Evolutionary conservation across 129 eudicot species (phyloP), one percentile per base, ranked within the genome.

Genomic region (Smallanthus sonchifolius): DNA sequence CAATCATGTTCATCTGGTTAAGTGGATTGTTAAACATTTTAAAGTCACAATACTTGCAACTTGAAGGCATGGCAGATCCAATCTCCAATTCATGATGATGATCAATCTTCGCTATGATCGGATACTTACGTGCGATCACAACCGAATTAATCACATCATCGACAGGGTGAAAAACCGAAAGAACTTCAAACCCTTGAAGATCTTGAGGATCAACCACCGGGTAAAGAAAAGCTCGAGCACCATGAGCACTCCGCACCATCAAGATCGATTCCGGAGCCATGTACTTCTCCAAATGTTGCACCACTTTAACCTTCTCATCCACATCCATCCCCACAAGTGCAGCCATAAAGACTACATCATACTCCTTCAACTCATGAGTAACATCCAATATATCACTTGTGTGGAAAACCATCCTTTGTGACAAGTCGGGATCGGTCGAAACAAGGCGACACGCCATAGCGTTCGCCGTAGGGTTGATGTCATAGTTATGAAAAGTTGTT

Each of bases 241-340:
- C 96, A 66, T 91, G 98, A 19, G 97, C 98, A 69, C 98, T 94
- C 85, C 98, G 81, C 37, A 94, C 56, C 96, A 94, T 88, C 79
- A 94, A 39, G 11, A 81, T 70, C 4, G 98, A 86, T 10, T 91
- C 89, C 0, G 91, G 93, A 38, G 86, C 84, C 98, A 94, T 90
- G 78, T 88, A 67, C 77, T 70, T 82, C 2, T 80, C 88, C 79
- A 94, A 57, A 74, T 90, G 96, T 15, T 83, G 86, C 35, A 94
- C 80, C 24, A 88, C 89, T 36, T 60, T 59, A 55, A 75, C 75
- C 74, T 92, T 92, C 16, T 86, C 95, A 17, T 79, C 84, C 13
- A 74, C 83, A 56, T 88, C 85, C 97, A 94, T 86, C 61, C 98
- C 98, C 55, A 94, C 98, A 44, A 94, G 80, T 2, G 98, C 97